A percentile compares a stretch with the other conserved stretches of the same genome.
These are phyloP conservation scores for Penicillium fuscoglaucum DNA, from an alignment of 2,329 filamentous ascomycete species.

Conservation along the genomic window DNA sequence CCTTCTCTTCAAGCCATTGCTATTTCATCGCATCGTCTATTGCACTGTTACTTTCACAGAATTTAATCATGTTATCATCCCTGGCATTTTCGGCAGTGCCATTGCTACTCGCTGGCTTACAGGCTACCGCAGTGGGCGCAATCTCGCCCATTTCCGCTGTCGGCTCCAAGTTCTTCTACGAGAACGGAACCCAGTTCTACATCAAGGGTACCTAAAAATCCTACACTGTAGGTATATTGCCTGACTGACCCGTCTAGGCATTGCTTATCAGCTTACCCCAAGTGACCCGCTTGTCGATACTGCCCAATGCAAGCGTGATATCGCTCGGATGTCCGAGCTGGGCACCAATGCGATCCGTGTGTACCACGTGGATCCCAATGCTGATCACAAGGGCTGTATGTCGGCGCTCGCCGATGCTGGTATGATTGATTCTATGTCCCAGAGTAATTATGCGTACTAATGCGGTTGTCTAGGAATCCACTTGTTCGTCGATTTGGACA, in stretches of 20 bases:
- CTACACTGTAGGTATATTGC: not conserved
- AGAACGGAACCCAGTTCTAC: constrained; percentile 78
- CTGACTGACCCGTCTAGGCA: constrained; percentile 52
- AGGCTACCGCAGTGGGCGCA: constrained; percentile 37
- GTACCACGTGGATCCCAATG: constrained; percentile 76
- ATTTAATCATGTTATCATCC: constrained; percentile 25
- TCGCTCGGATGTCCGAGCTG: constrained; percentile 72
- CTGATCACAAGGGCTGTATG: constrained; percentile 79
- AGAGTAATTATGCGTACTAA: not conserved
- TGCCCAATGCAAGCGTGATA: constrained; percentile 75
- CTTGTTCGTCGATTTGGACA: constrained; percentile 74
- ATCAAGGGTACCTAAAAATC: constrained; percentile 65
- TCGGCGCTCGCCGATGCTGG: constrained; percentile 72
- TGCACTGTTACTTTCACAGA: constrained; percentile 1
- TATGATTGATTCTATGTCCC: constrained; percentile 37
- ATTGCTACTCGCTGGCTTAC: constrained; percentile 31
- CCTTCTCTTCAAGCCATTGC: not conserved
- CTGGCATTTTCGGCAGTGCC: constrained; percentile 17
- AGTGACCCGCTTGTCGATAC: constrained; percentile 75
- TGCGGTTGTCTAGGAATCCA: constrained; percentile 54
- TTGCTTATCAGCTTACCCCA: constrained; percentile 68
- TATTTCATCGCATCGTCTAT: not conserved
- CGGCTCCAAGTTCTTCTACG: constrained; percentile 83
- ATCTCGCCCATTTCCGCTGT: constrained; percentile 60
- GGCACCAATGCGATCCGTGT: constrained; percentile 83